These are phyloP conservation scores for Calonectria honghensis DNA, from an alignment of 2,329 filamentous ascomycete species.

Conservation along the genomic window DNA sequence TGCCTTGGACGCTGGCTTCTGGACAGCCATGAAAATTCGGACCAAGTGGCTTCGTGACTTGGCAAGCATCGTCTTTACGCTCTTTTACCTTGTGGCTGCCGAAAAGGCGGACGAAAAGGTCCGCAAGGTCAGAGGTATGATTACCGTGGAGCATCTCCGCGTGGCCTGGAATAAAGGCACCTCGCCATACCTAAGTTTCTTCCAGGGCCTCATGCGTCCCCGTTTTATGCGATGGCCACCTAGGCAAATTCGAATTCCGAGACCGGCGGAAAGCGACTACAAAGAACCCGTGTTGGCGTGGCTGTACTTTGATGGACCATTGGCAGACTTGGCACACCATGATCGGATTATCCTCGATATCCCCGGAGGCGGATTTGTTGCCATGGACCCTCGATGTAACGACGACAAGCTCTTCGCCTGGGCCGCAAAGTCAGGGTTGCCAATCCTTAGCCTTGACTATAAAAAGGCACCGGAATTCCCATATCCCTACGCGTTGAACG, in stretches of 20 bases:
- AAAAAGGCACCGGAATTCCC: slow-evolving; percentile 71
- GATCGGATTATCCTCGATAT: slow-evolving; percentile 90
- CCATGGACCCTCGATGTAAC: slow-evolving; percentile 95
- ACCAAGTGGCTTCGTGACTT: slow-evolving; percentile 87
- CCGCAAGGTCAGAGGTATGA: slow-evolving; percentile 87
- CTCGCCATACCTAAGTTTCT: slow-evolving; percentile 86
- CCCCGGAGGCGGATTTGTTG: slow-evolving; percentile 95
- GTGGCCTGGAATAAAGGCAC: slow-evolving; percentile 97
- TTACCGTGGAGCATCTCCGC: slow-evolving; percentile 93
- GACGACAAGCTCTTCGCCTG: slow-evolving; percentile 96
- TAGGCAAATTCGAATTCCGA: slow-evolving; percentile 87
- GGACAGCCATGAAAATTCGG: slow-evolving; percentile 96
- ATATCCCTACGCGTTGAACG: slow-evolving; percentile 69
- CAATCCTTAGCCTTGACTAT: slow-evolving; percentile 94
- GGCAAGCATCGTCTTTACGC: slow-evolving; percentile 86
- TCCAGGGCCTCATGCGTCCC: slow-evolving; percentile 84
- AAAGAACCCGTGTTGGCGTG: slow-evolving; percentile 88
- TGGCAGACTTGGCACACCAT: slow-evolving; percentile 85
- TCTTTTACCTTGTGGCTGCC: slow-evolving; percentile 94
- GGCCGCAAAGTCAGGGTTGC: slow-evolving; percentile 92
- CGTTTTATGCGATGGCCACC: slow-evolving; percentile 88
- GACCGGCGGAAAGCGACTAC: slow-evolving; percentile 87
- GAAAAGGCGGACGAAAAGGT: slow-evolving; percentile 98
- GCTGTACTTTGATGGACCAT: slow-evolving; percentile 94
- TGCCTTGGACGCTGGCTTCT: slow-evolving; percentile 95